Percentiles rank a stretch among this genome's conserved stretches.
Evolutionary conservation across 2,329 filamentous ascomycete species (phyloP).

Genomic region (Parafenestella ontariensis): DNA sequence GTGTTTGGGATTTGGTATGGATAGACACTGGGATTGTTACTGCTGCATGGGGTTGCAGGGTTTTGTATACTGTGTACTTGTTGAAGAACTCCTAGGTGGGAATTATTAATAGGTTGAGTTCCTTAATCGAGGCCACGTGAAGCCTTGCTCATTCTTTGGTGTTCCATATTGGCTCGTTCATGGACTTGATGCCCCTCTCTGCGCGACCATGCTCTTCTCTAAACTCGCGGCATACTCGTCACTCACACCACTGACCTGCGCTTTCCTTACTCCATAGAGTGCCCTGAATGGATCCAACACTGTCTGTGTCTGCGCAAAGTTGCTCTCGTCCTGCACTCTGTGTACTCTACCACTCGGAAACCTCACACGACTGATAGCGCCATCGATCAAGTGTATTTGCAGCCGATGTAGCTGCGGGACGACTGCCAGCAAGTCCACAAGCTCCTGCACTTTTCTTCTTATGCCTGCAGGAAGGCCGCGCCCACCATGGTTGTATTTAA

Average conservation of each 20-base stretch:
- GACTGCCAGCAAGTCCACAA: slow-evolving; percentile 48
- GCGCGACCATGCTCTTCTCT: slow-evolving; percentile 41
- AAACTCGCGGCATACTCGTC: slow-evolving; percentile 46
- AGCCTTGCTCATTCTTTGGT: not conserved
- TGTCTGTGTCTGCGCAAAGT: slow-evolving; percentile 47
- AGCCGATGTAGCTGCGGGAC: slow-evolving; percentile 33
- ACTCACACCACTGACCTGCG: slow-evolving; percentile 49
- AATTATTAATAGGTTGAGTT: no score
- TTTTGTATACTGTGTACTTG: no score
- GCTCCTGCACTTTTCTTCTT: slow-evolving; percentile 47
- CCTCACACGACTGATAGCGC: slow-evolving; percentile 33
- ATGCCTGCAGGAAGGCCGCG: slow-evolving; percentile 54
- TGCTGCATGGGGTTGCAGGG: no score
- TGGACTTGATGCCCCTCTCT: slow-evolving; percentile 9
- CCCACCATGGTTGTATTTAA: slow-evolving; percentile 59
- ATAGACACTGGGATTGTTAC: no score
- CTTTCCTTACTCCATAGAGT: slow-evolving; percentile 47
- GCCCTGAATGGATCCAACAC: slow-evolving; percentile 53
- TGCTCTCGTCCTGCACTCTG: slow-evolving; percentile 43
- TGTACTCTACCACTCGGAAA: slow-evolving; percentile 43
- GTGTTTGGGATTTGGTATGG: no score
- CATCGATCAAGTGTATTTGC: slow-evolving; percentile 42
- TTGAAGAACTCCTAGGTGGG: no score
- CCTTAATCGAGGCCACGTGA: not conserved
- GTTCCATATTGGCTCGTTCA: not conserved